A percentile compares a stretch with the other conserved stretches of the same genome.
These are phyloP conservation scores for Didymella pinodella DNA, from an alignment of 2,329 filamentous ascomycete genomes.

Conservation along the genomic window DNA sequence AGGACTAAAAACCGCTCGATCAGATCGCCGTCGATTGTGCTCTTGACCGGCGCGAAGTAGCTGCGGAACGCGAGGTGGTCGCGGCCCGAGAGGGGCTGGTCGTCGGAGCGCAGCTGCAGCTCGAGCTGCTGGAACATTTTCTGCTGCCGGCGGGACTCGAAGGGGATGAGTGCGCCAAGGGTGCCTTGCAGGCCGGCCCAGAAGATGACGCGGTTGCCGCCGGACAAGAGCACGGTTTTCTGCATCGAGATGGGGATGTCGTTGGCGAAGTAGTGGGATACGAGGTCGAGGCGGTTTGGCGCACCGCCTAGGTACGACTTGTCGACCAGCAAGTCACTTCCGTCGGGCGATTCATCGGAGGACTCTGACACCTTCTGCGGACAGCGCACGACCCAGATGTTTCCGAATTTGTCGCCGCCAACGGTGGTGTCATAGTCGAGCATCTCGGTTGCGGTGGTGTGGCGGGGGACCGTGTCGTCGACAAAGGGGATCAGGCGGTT, in stretches of 20 bases:
- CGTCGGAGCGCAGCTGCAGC: constrained; percentile 77
- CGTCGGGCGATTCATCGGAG: constrained; percentile 89
- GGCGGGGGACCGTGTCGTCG: constrained; percentile 87
- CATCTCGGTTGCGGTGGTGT: constrained; percentile 91
- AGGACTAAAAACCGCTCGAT: constrained; percentile 90
- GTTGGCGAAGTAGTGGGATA: constrained; percentile 88
- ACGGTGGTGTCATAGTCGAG: constrained; percentile 96
- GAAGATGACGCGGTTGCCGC: constrained; percentile 87
- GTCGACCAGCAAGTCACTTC: constrained; percentile 89
- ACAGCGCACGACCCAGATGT: constrained; percentile 90
- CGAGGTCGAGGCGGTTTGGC: constrained; percentile 81
- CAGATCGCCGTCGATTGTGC: constrained; percentile 94
- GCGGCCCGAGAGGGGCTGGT: constrained; percentile 85
- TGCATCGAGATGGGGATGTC: constrained; percentile 91
- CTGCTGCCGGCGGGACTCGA: constrained; percentile 88
- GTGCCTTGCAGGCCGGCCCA: constrained; percentile 97
- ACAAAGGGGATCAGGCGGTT: constrained; percentile 93
- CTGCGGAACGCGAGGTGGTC: constrained; percentile 96
- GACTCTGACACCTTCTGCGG: constrained; percentile 86
- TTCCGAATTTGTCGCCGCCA: constrained; percentile 97
- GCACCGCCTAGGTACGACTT: constrained; percentile 89
- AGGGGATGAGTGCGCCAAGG: constrained; percentile 90
- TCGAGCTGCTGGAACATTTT: constrained; percentile 98
- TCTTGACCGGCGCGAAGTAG: constrained; percentile 97
- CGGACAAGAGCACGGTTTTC: constrained; percentile 88